Evolutionary conservation across 2,329 filamentous ascomycete species (phyloP).

Genomic region (Elsinoe perseae): DNA sequence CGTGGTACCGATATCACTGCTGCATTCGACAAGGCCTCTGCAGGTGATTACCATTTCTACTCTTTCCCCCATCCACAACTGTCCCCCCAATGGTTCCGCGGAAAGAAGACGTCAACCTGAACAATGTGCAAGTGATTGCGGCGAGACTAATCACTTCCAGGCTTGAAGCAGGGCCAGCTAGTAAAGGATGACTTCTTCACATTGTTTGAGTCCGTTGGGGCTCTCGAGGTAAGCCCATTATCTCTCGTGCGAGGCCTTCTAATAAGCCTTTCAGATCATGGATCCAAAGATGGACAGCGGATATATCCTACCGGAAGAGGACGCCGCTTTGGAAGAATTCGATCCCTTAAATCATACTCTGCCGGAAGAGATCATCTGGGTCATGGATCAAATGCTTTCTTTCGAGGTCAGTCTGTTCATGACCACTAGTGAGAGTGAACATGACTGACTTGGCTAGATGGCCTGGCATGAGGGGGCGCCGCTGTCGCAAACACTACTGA

Average conservation of each 20-base stretch:
- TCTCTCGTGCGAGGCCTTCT: not conserved
- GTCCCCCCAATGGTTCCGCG: not conserved
- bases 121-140: no score
- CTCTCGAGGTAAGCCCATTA: conserved; percentile 52
- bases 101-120: not conserved
- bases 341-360: conserved; percentile 60
- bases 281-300: conserved; percentile 99
- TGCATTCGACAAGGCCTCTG: conserved; percentile 29
- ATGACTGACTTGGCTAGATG: conserved; percentile 51
- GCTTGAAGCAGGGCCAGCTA: conserved; percentile 58
- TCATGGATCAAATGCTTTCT: conserved; percentile 87
- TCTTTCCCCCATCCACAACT: not conserved
- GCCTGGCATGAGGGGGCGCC: conserved; percentile 97
- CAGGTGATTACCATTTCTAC: conserved; percentile 18
- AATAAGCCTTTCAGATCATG: conserved; percentile 64
- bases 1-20: conserved; percentile 28
- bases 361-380: conserved; percentile 76
- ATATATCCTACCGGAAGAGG: conserved; percentile 55
- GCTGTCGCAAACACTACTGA: conserved; percentile 88
- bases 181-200: conserved; percentile 93
- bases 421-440: not conserved
- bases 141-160: not conserved
- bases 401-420: conserved; percentile 64
- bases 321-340: conserved; percentile 40
- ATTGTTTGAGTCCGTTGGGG: conserved; percentile 86